Conservation (phyloP, 2,329 filamentous ascomycete genomes). For the Arthrobotrys musiformis region DNA sequence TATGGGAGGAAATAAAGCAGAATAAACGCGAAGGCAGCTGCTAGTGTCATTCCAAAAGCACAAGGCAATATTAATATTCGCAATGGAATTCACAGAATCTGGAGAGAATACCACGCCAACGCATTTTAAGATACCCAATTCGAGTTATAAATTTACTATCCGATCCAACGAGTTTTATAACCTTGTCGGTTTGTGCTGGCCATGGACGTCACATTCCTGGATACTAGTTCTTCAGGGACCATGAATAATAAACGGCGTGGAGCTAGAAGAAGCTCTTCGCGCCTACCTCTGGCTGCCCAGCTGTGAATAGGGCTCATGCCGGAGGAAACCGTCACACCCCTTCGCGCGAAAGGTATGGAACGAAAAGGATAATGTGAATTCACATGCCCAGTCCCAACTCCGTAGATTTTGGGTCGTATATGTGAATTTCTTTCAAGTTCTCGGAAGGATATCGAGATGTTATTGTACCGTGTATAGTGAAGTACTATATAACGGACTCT, state of each 20-base stretch:
- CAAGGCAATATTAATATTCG: background rate
- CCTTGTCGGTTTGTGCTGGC: conserved; percentile 7
- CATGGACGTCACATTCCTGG: conserved; percentile 2
- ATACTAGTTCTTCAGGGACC: background rate
- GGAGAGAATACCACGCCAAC: background rate
- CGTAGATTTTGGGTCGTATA: background rate
- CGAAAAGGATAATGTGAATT: background rate
- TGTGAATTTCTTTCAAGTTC: background rate
- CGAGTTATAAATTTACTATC: background rate
- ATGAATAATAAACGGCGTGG: background rate
- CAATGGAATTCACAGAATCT: background rate
- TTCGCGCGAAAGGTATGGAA: conserved; percentile 24
- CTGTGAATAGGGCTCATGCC: background rate
- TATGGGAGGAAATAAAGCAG: no score
- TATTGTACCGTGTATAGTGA: no score
- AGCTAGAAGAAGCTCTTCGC: no score
- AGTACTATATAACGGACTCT: no score
- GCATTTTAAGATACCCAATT: background rate
- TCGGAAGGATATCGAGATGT: background rate
- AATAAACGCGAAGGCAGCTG: no score
- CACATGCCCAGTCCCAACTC: conserved; percentile 5
- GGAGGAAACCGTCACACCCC: background rate
- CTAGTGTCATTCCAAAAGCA: no score
- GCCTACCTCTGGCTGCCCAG: background rate
- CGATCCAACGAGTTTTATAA: background rate